These are phyloP conservation scores for Bryoerythrophyllum caledonicum DNA, from an alignment of 225 moss, liverwort and hornwort genomes.

Conservation along the genomic window DNA sequence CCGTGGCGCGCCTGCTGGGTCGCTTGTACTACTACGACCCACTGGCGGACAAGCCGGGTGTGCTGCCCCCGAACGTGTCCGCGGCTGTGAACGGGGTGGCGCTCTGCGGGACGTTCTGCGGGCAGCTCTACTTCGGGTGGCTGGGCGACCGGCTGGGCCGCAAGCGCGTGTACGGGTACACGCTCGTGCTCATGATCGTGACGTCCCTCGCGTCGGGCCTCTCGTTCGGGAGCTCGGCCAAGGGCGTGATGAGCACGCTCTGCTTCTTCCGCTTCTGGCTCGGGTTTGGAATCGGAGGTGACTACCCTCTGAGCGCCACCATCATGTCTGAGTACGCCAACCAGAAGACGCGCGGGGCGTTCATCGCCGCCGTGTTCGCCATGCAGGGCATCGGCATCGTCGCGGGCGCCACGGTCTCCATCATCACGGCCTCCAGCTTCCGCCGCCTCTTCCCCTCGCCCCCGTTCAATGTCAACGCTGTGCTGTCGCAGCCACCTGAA, in stretches of 20 bases:
- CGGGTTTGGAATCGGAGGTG: slow-evolving; percentile 37
- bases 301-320: slow-evolving; percentile 40
- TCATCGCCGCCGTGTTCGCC: slow-evolving; percentile 53
- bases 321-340: slow-evolving; percentile 56
- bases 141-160: slow-evolving; percentile 48
- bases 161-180: slow-evolving; percentile 53
- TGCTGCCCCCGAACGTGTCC: slow-evolving; percentile 44
- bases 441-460: slow-evolving; percentile 27
- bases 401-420: slow-evolving; percentile 44
- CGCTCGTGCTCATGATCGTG: slow-evolving; percentile 48
- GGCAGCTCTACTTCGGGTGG: slow-evolving; percentile 56
- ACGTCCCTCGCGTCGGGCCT: slow-evolving; percentile 40
- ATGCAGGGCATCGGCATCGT: slow-evolving; percentile 53
- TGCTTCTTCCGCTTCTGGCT: slow-evolving; percentile 58
- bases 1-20: slow-evolving; percentile 40
- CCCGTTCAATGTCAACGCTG: slow-evolving; percentile 22
- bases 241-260: slow-evolving; percentile 55
- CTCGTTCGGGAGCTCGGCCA: slow-evolving; percentile 50
- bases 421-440: slow-evolving; percentile 32
- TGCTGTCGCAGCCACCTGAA: slow-evolving; percentile 30
- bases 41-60: slow-evolving; percentile 15
- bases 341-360: slow-evolving; percentile 44
- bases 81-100: slow-evolving; percentile 61
- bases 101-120: slow-evolving; percentile 50
- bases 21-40: slow-evolving; percentile 51